phyloP scores from a whole-genome alignment of 106 monocot genomes.

The Platanthera guangdongensis region DNA sequence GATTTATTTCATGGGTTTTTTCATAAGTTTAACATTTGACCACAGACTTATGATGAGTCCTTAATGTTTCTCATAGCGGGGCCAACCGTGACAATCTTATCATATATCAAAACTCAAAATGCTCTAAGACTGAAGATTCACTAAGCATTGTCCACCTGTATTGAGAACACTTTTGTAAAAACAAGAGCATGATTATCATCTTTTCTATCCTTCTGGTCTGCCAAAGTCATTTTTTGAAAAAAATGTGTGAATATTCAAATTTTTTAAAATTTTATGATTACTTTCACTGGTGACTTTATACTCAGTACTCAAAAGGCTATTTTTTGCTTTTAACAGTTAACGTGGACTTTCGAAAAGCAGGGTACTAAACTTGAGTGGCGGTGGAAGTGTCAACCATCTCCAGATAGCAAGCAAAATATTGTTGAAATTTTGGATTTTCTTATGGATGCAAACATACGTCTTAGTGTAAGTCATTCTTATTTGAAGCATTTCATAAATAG shows the following conservation, averaged over 20 bases:
- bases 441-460: constrained; percentile 78
- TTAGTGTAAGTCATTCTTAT: constrained; percentile 53
- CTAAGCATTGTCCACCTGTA: not conserved
- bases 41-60: not conserved
- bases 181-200: not conserved
- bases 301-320: not conserved
- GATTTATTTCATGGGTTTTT: not conserved
- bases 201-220: not conserved
- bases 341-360: constrained; percentile 90
- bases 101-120: not conserved
- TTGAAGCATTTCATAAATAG: not conserved
- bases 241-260: not conserved
- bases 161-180: not conserved
- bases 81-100: not conserved
- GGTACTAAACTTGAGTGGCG: constrained; percentile 85
- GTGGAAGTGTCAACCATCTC: constrained; percentile 80
- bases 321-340: constrained; percentile 34
- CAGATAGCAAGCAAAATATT: constrained; percentile 59
- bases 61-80: no score
- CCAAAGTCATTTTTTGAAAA: not conserved
- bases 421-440: constrained; percentile 76
- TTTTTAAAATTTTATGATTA: not conserved
- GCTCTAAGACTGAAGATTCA: not conserved
- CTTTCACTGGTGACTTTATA: not conserved
- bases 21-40: not conserved